A percentile compares a stretch with the other conserved stretches of the same genome.
Evolutionary conservation across 2,329 filamentous ascomycete genomes (phyloP).

Genomic region (Scedosporium dehoogii): DNA sequence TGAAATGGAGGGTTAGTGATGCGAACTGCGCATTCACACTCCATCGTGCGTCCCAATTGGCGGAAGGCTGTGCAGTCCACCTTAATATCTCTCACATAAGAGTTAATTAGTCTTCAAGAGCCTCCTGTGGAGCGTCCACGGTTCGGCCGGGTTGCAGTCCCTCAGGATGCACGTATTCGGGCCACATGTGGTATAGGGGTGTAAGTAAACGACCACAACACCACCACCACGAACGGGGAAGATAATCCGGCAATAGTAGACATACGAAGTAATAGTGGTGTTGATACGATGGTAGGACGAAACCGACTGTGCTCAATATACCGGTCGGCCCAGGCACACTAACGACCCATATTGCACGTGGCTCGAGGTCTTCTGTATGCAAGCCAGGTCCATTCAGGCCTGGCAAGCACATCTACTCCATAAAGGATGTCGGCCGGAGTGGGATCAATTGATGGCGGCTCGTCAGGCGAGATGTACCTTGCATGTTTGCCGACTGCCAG

Average conservation of each 20-base stretch:
- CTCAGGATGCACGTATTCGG: neutral
- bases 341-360: conserved; percentile 1
- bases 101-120: neutral
- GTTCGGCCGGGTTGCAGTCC: neutral
- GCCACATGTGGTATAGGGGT: neutral
- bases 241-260: neutral
- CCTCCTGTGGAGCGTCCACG: neutral
- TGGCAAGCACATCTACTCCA: neutral
- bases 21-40: neutral
- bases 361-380: neutral
- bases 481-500: neutral
- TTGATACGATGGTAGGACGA: neutral
- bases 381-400: neutral
- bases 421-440: neutral
- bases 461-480: neutral
- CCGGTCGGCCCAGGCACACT: neutral
- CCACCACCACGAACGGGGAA: neutral
- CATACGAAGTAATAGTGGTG: neutral
- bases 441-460: neutral
- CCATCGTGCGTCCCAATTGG: neutral
- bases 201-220: neutral
- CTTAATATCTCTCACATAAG: neutral
- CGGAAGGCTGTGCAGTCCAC: neutral
- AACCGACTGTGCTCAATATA: neutral
- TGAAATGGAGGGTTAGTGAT: neutral